Evolutionary conservation across 2,329 filamentous ascomycete genomes (phyloP), one percentile per base, ranked within the genome.

Genomic region (Colletotrichum liriopes): DNA sequence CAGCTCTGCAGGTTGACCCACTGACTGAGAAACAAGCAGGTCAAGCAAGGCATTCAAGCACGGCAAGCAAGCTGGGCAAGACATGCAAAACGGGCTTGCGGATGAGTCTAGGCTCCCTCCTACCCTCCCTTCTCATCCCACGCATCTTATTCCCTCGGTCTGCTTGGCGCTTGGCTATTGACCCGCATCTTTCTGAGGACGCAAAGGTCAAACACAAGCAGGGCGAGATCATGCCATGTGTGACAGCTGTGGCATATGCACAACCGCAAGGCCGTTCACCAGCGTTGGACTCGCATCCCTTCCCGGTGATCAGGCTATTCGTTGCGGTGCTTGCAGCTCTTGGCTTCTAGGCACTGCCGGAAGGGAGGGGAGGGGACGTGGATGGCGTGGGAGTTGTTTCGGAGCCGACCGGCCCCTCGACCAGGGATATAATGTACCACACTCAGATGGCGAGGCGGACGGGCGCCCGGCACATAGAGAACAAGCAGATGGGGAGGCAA

Each of bases 301-400:
- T 26, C 35, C 58, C 18, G 20, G 12, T 32, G 26, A 61, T 35
- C 64, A 56, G 63, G 55, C 49, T 18, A 67, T 49, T 49, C 16
- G 37, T 20, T n/a, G 67, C 29, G 62, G 35, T 26, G 45, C n/a
- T 29, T 39, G 20, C 11, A 47, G 29, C 23, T 39, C 59, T 62
- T 26, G 43, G 29, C 59, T 39, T 52, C 59, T 51, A 11, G 37
- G 23, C 37, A 29, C 37, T 35, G 35, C 6, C 37, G 49, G 18
- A 16, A 49, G 20, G 23, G 16, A 32, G 49, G 29, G 20, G 29
- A 39, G 29, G 11, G 23, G 5, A 16, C 18, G 29, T 41, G 49
- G 39, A 23, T 26, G 43, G 18, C 37, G 26, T 54, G 18, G 47
- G 61, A 14, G n/a, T 2, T 52, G 29, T 54, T 37, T 60, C 45